These are phyloP conservation scores for Sugiyamaella grinbergsii DNA, from an alignment of 1,139 yeast genomes.

Conservation along the genomic window DNA sequence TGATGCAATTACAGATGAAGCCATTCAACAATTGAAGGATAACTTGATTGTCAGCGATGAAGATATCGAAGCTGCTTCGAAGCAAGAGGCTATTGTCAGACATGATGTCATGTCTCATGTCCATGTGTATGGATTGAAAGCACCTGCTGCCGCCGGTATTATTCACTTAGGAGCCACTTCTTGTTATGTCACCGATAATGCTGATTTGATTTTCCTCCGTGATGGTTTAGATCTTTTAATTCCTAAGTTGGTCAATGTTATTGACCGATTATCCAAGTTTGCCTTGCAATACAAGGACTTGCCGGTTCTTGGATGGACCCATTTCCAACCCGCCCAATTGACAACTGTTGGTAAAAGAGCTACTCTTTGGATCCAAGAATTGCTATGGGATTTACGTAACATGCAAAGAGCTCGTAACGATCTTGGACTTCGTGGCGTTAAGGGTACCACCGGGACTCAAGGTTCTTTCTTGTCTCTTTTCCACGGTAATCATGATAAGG, in stretches of 20 bases:
- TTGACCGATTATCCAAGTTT: constrained; percentile 82
- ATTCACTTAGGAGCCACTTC: constrained; percentile 98
- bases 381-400: constrained; percentile 97
- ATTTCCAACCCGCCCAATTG: constrained; percentile 98
- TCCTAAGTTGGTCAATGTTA: constrained; percentile 94
- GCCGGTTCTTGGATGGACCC: constrained; percentile 99
- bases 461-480: constrained; percentile 92
- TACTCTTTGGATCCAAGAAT: constrained; percentile 95
- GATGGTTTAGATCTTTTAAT: constrained; percentile 92
- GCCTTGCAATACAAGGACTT: constrained; percentile 90
- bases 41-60: constrained; percentile 86
- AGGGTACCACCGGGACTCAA: constrained; percentile 99
- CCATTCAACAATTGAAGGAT: constrained; percentile 78
- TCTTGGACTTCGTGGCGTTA: constrained; percentile 95
- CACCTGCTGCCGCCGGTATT: constrained; percentile 97
- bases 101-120: constrained; percentile 99
- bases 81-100: constrained; percentile 96
- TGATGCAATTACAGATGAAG: constrained; percentile 81
- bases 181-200: constrained; percentile 96
- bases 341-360: constrained; percentile 99
- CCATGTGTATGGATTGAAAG: constrained; percentile 86
- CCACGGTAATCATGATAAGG: constrained; percentile 96
- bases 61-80: constrained; percentile 83
- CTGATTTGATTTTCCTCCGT: constrained; percentile 92
- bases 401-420: constrained; percentile 95